Evolutionary conservation across 2,329 filamentous ascomycete species (phyloP).

Genomic region (Emericellopsis cladophorae): DNA sequence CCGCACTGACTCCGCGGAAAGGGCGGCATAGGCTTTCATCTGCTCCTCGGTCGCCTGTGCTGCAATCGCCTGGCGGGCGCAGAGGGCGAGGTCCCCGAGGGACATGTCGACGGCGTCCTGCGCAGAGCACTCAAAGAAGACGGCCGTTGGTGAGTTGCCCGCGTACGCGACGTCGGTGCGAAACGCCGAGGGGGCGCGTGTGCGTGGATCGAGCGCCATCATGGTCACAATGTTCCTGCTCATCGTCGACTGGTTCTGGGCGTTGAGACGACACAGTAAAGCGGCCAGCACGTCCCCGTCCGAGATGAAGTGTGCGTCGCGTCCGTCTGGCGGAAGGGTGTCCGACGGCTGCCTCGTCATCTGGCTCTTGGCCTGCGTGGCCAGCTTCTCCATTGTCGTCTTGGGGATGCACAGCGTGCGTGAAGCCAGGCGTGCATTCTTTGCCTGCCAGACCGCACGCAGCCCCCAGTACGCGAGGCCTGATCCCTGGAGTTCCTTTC

Average conservation of each 20-base stretch:
- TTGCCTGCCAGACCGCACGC: not conserved
- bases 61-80: constrained; percentile 4
- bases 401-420: constrained; percentile 1
- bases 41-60: constrained; percentile 8
- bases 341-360: not conserved
- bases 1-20: constrained; percentile 5
- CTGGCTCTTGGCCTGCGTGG: not conserved
- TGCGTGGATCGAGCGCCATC: constrained; percentile 1
- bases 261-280: not conserved
- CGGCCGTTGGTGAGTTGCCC: not conserved
- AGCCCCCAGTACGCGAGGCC: not conserved
- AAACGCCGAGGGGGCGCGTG: not conserved
- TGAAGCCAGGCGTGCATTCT: not conserved
- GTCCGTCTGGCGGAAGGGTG: not conserved
- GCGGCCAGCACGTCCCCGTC: constrained; percentile 1
- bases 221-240: not conserved
- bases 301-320: not conserved
- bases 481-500: not conserved
- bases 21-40: constrained; percentile 4
- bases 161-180: not conserved
- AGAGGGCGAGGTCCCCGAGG: constrained; percentile 6
- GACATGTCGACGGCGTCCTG: constrained; percentile 2
- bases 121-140: not conserved
- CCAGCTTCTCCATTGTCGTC: not conserved
- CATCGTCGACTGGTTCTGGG: not conserved